Percentiles rank a stretch among this genome's conserved stretches.
Conservation (phyloP, 1,284 basidiomycete species). For the Trametes hirsuta region DNA sequence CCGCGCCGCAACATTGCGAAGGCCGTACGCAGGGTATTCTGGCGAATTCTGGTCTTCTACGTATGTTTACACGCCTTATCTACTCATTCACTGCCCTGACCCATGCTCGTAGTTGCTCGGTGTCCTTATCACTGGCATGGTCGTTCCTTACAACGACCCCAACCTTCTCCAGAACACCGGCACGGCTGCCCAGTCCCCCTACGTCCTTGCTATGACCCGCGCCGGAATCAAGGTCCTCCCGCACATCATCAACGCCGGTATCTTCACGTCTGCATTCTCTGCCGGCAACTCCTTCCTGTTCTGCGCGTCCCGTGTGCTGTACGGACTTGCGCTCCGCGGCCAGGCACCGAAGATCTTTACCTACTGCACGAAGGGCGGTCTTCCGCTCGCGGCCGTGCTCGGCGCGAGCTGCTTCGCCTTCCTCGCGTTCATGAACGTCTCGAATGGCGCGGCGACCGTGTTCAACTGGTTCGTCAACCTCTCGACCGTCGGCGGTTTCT, state of each 20-base stretch:
- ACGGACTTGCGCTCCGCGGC: conserved; percentile 78
- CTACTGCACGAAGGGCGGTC: conserved; percentile 73
- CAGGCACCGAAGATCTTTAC: conserved; percentile 69
- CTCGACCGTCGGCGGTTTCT: conserved; percentile 61
- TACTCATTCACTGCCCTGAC: background rate
- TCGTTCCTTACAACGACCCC: conserved; percentile 74
- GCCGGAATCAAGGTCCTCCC: conserved; percentile 79
- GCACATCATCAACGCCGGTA: conserved; percentile 68
- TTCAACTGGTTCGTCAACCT: conserved; percentile 63
- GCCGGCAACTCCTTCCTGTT: conserved; percentile 84
- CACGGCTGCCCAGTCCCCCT: conserved; percentile 73
- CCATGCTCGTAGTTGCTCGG: conserved; percentile 54
- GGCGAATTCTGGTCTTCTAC: conserved; percentile 79
- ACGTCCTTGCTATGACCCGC: conserved; percentile 81
- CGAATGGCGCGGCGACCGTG: conserved; percentile 34
- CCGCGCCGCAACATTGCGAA: conserved; percentile 80
- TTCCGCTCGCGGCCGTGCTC: conserved; percentile 68
- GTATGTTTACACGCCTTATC: conserved; percentile 32
- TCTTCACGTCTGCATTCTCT: conserved; percentile 80
- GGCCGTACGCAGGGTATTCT: conserved; percentile 83
- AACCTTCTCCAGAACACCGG: conserved; percentile 57
- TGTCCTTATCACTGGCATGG: conserved; percentile 79
- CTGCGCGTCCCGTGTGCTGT: conserved; percentile 81
- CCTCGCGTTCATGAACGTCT: conserved; percentile 55
- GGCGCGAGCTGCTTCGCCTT: conserved; percentile 46